Evolutionary conservation across 2,329 filamentous ascomycete genomes (phyloP).

Genomic region (Elsinoe ampelina): DNA sequence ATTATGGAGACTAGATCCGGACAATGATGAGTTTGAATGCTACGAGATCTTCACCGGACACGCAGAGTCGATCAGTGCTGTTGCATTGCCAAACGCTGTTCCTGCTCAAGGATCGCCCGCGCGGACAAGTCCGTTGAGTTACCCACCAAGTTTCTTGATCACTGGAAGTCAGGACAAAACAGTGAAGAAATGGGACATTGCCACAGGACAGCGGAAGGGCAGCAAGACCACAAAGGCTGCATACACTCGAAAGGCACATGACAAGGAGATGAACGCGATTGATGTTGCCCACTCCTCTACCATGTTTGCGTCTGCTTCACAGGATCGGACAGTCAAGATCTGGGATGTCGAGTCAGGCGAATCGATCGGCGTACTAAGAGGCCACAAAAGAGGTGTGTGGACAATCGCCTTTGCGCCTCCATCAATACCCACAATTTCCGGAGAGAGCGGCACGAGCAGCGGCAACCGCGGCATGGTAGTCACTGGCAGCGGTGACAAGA

Average conservation of each 20-base stretch:
- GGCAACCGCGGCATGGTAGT: slow-evolving; percentile 69
- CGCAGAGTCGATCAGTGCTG: slow-evolving; percentile 84
- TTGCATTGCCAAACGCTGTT: slow-evolving; percentile 64
- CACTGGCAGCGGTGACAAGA: slow-evolving; percentile 93
- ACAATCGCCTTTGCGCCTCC: slow-evolving; percentile 81
- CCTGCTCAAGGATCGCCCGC: slow-evolving; percentile 62
- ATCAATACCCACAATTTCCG: slow-evolving; percentile 63
- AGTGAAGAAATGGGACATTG: slow-evolving; percentile 85
- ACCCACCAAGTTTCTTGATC: slow-evolving; percentile 75
- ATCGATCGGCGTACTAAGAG: slow-evolving; percentile 79
- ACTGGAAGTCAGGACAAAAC: slow-evolving; percentile 95
- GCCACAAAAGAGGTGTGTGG: slow-evolving; percentile 94
- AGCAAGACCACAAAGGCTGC: slow-evolving; percentile 38
- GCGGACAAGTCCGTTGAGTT: slow-evolving; percentile 60
- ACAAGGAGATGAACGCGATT: slow-evolving; percentile 97
- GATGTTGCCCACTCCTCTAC: slow-evolving; percentile 59
- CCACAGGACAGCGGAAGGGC: slow-evolving; percentile 38
- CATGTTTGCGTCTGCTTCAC: slow-evolving; percentile 92
- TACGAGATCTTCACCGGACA: slow-evolving; percentile 80
- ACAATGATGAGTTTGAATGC: slow-evolving; percentile 65
- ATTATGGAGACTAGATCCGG: slow-evolving; percentile 77
- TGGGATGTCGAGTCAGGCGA: slow-evolving; percentile 88
- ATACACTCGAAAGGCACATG: slow-evolving; percentile 91
- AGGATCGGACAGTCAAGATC: slow-evolving; percentile 94
- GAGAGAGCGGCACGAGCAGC: slow-evolving; percentile 53